A percentile compares a stretch with the other conserved stretches of the same genome.
Evolutionary conservation across 768 basidiomycete genomes (phyloP).

Genomic region (Antrodiella citrinella): DNA sequence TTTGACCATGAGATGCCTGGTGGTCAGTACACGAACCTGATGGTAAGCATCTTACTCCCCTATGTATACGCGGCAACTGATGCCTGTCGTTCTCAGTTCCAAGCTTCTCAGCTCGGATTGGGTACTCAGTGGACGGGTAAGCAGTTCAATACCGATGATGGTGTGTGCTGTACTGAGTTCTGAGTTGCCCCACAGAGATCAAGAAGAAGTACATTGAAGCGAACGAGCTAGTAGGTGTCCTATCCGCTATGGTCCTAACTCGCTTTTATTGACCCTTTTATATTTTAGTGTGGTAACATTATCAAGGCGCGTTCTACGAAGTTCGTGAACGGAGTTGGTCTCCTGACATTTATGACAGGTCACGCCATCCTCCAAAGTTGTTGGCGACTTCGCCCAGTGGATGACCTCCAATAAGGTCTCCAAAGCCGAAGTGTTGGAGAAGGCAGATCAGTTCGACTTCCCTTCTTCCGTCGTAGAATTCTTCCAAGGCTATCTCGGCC

Average conservation of each 20-base stretch:
- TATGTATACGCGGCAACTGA: too few relatives aligned
- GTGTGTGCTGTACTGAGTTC: too few relatives aligned
- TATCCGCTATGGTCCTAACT: slow-evolving; percentile 1
- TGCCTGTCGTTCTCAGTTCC: slow-evolving; percentile 56
- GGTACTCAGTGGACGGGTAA: slow-evolving; percentile 91
- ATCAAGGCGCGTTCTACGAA: slow-evolving; percentile 55
- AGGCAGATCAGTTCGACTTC: slow-evolving; percentile 91
- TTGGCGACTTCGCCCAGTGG: slow-evolving; percentile 99
- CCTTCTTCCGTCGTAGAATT: slow-evolving; percentile 96
- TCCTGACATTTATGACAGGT: slow-evolving; percentile 37
- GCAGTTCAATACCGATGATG: slow-evolving; percentile 10
- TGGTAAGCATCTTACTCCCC: slow-evolving; percentile 51
- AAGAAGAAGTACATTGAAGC: slow-evolving; percentile 99
- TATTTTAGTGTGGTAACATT: slow-evolving; percentile 81
- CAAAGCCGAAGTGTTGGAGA: slow-evolving; percentile 77
- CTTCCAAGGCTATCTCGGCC: slow-evolving; percentile 98
- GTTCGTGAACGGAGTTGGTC: slow-evolving; percentile 1
- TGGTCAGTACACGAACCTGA: slow-evolving; percentile 89
- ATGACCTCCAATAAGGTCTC: slow-evolving; percentile 93
- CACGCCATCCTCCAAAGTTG: slow-evolving; percentile 97
- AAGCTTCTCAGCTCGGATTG: slow-evolving; percentile 93
- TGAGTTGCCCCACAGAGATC: slow-evolving; percentile 60
- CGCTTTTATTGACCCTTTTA: not conserved
- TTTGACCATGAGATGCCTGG: slow-evolving; percentile 99
- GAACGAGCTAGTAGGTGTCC: slow-evolving; percentile 70